Conservation (phyloP, 108 stramenopile genomes). For the Pseudonitzschia multiseries region DNA sequence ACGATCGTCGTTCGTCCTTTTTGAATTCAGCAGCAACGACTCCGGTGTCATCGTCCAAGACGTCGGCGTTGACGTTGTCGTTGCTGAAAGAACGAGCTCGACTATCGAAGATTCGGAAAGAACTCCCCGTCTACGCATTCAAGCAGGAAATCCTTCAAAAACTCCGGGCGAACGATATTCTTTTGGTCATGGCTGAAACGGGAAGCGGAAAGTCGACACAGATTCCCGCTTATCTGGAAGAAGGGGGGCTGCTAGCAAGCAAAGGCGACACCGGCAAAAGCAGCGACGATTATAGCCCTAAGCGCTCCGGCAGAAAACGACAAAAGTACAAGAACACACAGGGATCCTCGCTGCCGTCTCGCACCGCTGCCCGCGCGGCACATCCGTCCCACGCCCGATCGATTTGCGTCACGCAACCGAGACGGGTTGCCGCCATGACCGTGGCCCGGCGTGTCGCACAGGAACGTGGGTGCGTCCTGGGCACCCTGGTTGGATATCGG, state of each 20-base stretch:
- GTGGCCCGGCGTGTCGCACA: slow-evolving; percentile 91
- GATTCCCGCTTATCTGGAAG: slow-evolving; percentile 71
- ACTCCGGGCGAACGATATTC: slow-evolving; percentile 53
- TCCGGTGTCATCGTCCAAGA: background rate
- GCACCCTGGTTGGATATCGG: slow-evolving; percentile 83
- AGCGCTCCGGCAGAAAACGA: slow-evolving; percentile 1
- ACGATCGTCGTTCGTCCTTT: background rate
- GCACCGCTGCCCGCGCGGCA: background rate
- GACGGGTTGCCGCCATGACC: slow-evolving; percentile 94
- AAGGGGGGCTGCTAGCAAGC: slow-evolving; percentile 33
- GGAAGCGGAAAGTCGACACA: slow-evolving; percentile 85
- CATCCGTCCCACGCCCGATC: slow-evolving; percentile 36
- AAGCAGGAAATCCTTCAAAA: slow-evolving; percentile 48
- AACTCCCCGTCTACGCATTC: slow-evolving; percentile 71
- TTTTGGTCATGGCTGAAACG: slow-evolving; percentile 76
- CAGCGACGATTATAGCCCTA: background rate
- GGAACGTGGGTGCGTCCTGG: slow-evolving; percentile 71
- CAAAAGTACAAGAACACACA: slow-evolving; percentile 1
- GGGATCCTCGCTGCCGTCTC: background rate
- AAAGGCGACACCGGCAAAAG: slow-evolving; percentile 7
- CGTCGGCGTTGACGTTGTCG: background rate
- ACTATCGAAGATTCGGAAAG: slow-evolving; percentile 22
- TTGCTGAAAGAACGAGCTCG: background rate
- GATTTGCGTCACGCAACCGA: slow-evolving; percentile 91
- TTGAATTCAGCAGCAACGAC: background rate